Conservation (phyloP, 179 eudicot genomes). For the Corrigiola litoralis region DNA sequence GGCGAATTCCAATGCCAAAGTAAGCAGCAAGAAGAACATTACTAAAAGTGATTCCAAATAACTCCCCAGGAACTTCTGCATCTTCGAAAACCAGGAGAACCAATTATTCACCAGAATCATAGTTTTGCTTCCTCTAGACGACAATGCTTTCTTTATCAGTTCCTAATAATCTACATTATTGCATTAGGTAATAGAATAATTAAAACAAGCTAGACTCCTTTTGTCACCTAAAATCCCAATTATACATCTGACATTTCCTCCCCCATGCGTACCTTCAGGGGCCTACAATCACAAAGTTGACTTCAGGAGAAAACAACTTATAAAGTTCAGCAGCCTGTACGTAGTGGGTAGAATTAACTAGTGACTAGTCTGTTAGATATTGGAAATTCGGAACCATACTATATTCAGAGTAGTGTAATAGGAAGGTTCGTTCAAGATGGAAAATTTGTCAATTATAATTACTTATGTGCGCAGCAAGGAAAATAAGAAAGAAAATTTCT, state of each 20-base stretch:
- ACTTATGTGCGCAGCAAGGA: too few species aligned
- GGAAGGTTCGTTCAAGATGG: too few species aligned
- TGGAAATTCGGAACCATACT: too few species aligned
- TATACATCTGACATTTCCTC: not conserved
- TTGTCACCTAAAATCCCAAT: not conserved
- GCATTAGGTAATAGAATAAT: not conserved
- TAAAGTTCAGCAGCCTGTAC: too few species aligned
- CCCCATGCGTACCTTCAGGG: not conserved
- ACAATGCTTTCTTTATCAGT: conserved; percentile 3
- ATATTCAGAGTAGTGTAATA: too few species aligned
- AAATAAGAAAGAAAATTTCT: too few species aligned
- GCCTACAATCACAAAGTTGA: too few species aligned
- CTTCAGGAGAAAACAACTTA: too few species aligned
- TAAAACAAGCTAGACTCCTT: not conserved
- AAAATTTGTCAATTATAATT: too few species aligned
- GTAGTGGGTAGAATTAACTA: too few species aligned
- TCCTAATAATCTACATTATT: not conserved
- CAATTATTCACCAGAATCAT: not conserved
- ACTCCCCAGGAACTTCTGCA: conserved; percentile 3
- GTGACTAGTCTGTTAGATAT: too few species aligned
- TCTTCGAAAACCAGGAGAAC: not conserved
- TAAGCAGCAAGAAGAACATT: not conserved
- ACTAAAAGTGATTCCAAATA: not conserved
- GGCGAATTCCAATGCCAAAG: not conserved
- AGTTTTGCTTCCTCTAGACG: not conserved